phyloP scores from a whole-genome alignment of 2,329 filamentous ascomycete genomes.

The Epichloe brachyelytri region DNA sequence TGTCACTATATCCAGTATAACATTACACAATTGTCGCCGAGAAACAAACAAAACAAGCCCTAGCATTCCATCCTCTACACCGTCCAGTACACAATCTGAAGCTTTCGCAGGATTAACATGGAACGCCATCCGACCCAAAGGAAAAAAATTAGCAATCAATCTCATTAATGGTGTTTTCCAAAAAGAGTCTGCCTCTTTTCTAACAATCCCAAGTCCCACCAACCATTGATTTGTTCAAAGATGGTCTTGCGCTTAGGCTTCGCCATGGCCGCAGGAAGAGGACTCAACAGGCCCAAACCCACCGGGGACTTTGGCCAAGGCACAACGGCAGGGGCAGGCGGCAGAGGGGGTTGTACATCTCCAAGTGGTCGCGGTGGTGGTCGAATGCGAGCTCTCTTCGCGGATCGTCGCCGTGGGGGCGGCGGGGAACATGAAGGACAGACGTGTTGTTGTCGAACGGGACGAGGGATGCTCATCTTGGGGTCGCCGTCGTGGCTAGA shows the following conservation, averaged over 20 bases:
- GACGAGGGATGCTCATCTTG: constrained; percentile 12
- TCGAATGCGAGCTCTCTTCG: constrained; percentile 11
- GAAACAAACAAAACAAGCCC: background rate
- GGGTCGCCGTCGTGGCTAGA: constrained; percentile 18
- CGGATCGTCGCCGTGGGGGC: constrained; percentile 23
- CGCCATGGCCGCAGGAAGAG: constrained; percentile 8
- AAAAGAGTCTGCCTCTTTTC: constrained; percentile 29
- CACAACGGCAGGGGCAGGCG: constrained; percentile 10
- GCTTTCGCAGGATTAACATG: background rate
- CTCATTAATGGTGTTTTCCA: constrained; percentile 5
- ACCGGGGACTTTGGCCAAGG: constrained; percentile 5
- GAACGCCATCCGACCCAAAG: background rate
- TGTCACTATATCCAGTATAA: too few species aligned
- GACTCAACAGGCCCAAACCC: background rate
- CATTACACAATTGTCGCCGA: background rate
- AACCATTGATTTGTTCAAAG: constrained; percentile 35
- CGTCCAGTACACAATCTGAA: background rate
- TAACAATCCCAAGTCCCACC: constrained; percentile 41
- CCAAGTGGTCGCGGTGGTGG: constrained; percentile 16
- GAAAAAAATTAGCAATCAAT: background rate
- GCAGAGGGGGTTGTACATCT: constrained; percentile 14
- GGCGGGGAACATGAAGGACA: constrained; percentile 16
- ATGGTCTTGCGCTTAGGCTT: constrained; percentile 33
- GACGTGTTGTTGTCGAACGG: constrained; percentile 1
- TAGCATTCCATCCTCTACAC: background rate